phyloP scores from a whole-genome alignment of 176 grass and related monocot species.

The Avena eriantha region DNA sequence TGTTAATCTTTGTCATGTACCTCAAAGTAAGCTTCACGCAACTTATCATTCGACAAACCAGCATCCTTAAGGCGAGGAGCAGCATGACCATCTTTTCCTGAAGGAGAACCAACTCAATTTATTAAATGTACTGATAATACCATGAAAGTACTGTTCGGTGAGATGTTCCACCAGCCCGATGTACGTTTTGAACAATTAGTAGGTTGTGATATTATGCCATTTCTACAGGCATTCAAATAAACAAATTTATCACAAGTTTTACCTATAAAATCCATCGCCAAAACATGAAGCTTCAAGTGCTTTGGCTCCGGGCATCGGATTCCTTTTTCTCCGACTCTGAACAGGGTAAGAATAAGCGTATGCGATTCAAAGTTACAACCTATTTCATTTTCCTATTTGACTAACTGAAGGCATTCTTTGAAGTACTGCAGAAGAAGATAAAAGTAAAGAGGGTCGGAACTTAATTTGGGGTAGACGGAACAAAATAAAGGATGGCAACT shows the following conservation, averaged over 20 bases:
- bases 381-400: not conserved
- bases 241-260: constrained; percentile 25
- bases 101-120: constrained; percentile 37
- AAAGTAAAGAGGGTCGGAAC: not conserved
- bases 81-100: constrained; percentile 82
- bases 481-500: not conserved
- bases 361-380: not conserved
- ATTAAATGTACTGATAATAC: constrained; percentile 24
- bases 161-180: not conserved
- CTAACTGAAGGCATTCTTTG: not conserved
- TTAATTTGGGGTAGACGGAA: not conserved
- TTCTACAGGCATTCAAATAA: not conserved
- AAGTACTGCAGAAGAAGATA: not conserved
- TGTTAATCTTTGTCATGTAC: constrained; percentile 38
- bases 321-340: constrained; percentile 83
- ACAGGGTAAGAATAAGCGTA: constrained; percentile 33
- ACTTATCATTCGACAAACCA: constrained; percentile 79
- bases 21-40: constrained; percentile 86
- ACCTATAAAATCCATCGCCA: constrained; percentile 99
- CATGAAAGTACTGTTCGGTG: constrained; percentile 26
- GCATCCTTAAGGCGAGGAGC: constrained; percentile 96
- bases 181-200: constrained; percentile 10
- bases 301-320: constrained; percentile 74
- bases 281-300: constrained; percentile 89
- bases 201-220: constrained; percentile 13